These are phyloP conservation scores for Cardamine resedifolia DNA, from an alignment of 345 rosid species.

Conservation along the genomic window DNA sequence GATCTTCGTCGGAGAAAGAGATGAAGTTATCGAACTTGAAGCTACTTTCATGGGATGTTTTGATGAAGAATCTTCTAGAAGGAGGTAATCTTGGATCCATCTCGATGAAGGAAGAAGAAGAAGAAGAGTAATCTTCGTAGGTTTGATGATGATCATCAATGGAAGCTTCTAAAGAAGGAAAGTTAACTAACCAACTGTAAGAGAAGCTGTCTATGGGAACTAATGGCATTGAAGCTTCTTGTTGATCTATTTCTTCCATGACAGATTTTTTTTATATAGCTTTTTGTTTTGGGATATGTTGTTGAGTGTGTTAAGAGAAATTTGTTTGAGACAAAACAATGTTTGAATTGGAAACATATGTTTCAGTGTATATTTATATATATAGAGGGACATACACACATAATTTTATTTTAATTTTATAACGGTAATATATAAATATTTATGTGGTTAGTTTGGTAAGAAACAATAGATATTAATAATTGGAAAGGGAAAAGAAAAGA, in stretches of 20 bases:
- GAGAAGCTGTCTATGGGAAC: conserved; percentile 93
- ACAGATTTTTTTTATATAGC: background rate
- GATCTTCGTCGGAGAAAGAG: conserved; percentile 48
- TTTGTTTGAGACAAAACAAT: conserved; percentile 34
- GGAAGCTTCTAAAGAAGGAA: conserved; percentile 55
- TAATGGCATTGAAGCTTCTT: conserved; percentile 57
- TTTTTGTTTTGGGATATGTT: background rate
- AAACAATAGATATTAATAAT: conserved; percentile 61
- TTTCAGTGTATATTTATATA: conserved; percentile 39
- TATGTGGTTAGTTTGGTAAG: conserved; percentile 62
- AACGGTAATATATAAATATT: conserved; percentile 33
- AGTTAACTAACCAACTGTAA: conserved; percentile 81
- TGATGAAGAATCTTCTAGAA: conserved; percentile 74
- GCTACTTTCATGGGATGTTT: conserved; percentile 52
- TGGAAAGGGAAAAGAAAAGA: conserved; percentile 54
- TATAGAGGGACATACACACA: conserved; percentile 38
- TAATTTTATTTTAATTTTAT: conserved; percentile 25
- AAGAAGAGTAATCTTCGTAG: conserved; percentile 69
- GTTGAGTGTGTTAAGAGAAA: conserved; percentile 19
- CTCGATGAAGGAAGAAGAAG: conserved; percentile 82
- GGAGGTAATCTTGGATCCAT: conserved; percentile 96
- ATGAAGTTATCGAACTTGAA: conserved; percentile 75
- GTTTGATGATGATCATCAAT: conserved; percentile 57
- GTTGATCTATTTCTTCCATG: conserved; percentile 33
- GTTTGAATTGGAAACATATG: conserved; percentile 35